These are phyloP conservation scores for Plasmodium cynomolgi DNA, from an alignment of 169 alveolate genomes.

Conservation along the genomic window DNA sequence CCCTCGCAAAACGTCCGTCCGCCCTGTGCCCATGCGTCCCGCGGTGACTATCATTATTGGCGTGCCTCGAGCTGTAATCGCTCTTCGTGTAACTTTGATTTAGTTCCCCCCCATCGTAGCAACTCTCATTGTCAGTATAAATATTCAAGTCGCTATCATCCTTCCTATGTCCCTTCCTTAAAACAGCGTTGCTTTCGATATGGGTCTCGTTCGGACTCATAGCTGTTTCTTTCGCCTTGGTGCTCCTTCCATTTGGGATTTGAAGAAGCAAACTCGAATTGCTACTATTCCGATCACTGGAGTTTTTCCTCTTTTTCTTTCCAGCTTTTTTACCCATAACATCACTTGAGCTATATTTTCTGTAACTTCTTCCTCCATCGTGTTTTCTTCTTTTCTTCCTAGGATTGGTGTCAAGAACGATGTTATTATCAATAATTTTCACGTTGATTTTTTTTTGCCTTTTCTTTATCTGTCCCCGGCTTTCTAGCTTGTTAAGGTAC, in stretches of 20 bases:
- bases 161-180: neutral
- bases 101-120: neutral
- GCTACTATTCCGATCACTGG: neutral
- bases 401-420: constrained; percentile 33
- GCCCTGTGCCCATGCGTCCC: neutral
- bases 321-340: neutral
- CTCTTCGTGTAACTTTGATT: constrained; percentile 13
- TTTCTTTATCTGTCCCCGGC: constrained; percentile 43
- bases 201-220: neutral
- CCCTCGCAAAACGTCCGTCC: neutral
- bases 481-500: constrained; percentile 47
- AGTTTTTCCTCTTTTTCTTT: neutral
- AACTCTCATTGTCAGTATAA: constrained; percentile 19
- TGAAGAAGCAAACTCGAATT: neutral
- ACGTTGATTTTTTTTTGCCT: constrained; percentile 65
- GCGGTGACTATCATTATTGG: neutral
- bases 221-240: neutral
- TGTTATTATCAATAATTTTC: constrained; percentile 47
- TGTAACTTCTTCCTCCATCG: neutral
- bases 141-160: neutral
- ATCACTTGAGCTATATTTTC: neutral
- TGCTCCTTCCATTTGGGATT: neutral
- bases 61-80: neutral
- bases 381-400: constrained; percentile 18
- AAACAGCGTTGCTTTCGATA: neutral